Conservation (phyloP, 176 grass and related monocot genomes). For the Rhynchospora pubera region DNA sequence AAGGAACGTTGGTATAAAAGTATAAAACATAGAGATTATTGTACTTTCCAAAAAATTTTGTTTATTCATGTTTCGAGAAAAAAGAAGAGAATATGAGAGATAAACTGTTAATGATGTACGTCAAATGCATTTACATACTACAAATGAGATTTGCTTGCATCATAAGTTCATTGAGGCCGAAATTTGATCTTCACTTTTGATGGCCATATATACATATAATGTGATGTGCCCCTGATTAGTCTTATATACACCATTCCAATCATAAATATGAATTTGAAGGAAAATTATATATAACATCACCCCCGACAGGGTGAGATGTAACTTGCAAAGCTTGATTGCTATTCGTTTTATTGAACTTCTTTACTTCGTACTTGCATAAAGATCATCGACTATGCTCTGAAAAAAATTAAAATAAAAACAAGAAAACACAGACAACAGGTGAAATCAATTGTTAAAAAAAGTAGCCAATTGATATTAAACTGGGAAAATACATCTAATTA, state of each 20-base stretch:
- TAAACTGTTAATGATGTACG: no score
- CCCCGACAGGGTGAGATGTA: neutral
- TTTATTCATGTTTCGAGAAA: neutral
- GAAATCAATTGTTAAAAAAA: neutral
- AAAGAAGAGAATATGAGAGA: no score
- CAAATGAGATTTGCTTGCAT: neutral
- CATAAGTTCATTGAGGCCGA: neutral
- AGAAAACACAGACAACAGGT: neutral
- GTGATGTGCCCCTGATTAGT: neutral
- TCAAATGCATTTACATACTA: neutral
- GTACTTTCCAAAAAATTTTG: neutral
- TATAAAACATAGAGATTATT: neutral
- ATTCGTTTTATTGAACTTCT: neutral
- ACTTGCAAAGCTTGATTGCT: neutral
- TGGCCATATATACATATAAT: neutral
- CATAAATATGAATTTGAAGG: neutral
- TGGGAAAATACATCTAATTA: neutral
- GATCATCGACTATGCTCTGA: slow-evolving; percentile 9
- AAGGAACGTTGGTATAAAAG: neutral
- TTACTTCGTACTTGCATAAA: slow-evolving; percentile 9
- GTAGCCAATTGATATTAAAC: neutral
- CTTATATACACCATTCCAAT: neutral
- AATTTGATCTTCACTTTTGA: neutral
- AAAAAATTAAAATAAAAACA: neutral
- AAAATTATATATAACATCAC: neutral